Evolutionary conservation across 345 rosid genomes (phyloP), one percentile per base, ranked within the genome.

Genomic region (Corymbia maculata): DNA sequence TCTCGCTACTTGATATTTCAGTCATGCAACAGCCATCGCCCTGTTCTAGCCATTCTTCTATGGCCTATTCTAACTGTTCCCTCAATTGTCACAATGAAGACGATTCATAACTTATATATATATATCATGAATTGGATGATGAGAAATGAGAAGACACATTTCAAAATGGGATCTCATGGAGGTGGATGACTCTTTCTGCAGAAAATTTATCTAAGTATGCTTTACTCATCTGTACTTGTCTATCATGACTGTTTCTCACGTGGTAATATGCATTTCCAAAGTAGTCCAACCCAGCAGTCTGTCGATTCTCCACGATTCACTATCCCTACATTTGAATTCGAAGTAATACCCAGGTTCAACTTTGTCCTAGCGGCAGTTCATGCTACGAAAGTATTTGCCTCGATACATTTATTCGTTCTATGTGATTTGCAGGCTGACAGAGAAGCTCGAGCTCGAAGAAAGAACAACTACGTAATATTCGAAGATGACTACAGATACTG

Each of bases 401-500:
- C 9, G 79, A 68, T 32, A 68, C 11, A 16, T 68, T 32, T 36
- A 21, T 9, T 19, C 22, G 47, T 75, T 36, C 28, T 57, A 3
- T 70, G 45, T 75, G 47, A 36, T 75, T 36, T 94, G 92, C 95
- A 97, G 99, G 92, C 94, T 87, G 97, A 97, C 55, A 91, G 91
- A 85, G 95, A 96, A 89, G 93, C 95, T 87, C 94, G 97, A 88
- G 88, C 89, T 2, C 91, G 95, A 90, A 93, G 95, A 93, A 90
- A 86, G 89, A 92, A 89, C 90, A 94, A 97, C 80, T 93, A 96
- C 91, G 93, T 92, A 93, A 93, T 95, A 89, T 96, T 96, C 89
- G 97, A 97, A 45, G 99, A 97, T 88, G 98, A 97, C 85, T 96
- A 94, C 89, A 93, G 91, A 86, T 97, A 96, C 89, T 96, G 93